Percentiles rank a stretch among this genome's conserved stretches.
These are phyloP conservation scores for Diaporthe australafricana DNA, from an alignment of 2,329 filamentous ascomycete genomes.

Conservation along the genomic window DNA sequence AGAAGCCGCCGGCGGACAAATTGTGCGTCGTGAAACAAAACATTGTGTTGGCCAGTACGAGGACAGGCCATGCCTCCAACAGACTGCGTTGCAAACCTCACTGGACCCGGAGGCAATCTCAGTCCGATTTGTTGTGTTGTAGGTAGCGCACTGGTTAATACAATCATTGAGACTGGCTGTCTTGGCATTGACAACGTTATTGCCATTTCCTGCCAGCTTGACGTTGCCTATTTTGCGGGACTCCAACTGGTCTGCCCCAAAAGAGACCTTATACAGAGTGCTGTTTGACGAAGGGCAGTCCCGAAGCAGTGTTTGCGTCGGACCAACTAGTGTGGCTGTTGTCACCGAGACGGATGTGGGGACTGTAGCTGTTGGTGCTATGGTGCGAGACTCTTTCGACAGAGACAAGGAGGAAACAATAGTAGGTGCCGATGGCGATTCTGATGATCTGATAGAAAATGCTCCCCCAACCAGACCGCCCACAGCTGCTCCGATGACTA, in stretches of 20 bases:
- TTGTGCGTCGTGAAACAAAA: background rate
- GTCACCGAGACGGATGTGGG: background rate
- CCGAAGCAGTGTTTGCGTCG: conserved; percentile 1
- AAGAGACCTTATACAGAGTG: background rate
- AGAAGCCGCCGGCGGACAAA: background rate
- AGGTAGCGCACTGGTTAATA: background rate
- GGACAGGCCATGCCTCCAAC: background rate
- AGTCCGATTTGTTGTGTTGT: background rate
- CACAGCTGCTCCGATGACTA: conserved; percentile 1
- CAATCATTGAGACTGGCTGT: background rate
- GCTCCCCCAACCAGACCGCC: background rate
- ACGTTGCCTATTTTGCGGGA: background rate
- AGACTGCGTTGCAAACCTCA: background rate
- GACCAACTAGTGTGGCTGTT: background rate
- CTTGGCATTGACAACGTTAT: background rate
- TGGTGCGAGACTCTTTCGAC: background rate
- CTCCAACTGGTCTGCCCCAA: background rate
- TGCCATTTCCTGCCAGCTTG: background rate
- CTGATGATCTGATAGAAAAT: background rate
- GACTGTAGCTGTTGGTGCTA: background rate
- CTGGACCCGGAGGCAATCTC: background rate
- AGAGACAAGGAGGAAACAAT: background rate
- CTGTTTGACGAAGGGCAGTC: background rate
- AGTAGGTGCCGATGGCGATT: background rate
- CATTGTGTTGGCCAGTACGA: background rate